These are phyloP conservation scores for Trichosporon coremiiforme DNA, from an alignment of 1,284 basidiomycete genomes.

Conservation along the genomic window DNA sequence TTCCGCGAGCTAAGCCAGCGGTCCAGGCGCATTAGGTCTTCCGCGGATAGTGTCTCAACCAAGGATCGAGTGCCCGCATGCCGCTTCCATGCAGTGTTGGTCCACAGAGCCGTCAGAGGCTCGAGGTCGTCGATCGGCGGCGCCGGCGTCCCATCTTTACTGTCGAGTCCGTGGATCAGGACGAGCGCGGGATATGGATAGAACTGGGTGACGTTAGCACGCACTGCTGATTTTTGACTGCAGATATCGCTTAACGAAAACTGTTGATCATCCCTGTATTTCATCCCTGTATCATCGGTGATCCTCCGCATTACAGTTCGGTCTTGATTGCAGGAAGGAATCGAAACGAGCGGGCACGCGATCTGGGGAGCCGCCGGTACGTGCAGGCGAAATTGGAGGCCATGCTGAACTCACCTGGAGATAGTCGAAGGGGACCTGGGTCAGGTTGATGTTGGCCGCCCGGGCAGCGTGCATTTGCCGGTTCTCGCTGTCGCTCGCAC, in stretches of 20 bases:
- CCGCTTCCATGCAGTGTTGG: neutral
- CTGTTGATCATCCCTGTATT: neutral
- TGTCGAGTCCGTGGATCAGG: neutral
- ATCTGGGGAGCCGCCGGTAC: neutral
- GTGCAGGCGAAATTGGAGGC: no score
- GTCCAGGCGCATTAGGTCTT: neutral
- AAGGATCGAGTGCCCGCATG: neutral
- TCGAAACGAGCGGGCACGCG: neutral
- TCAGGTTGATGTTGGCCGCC: constrained; percentile 8
- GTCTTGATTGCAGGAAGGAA: neutral
- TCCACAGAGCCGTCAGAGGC: neutral
- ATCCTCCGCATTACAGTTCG: neutral
- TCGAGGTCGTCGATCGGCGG: neutral
- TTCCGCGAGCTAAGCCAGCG: neutral
- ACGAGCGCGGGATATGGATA: neutral
- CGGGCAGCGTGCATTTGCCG: neutral
- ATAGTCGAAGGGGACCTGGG: constrained; percentile 6
- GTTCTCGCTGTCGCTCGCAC: constrained; percentile 7
- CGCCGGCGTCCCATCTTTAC: neutral
- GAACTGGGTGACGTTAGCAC: neutral
- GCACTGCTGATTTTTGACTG: neutral
- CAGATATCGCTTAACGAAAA: neutral
- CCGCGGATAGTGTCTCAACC: neutral
- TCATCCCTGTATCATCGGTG: no score
- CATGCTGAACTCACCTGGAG: constrained; percentile 7